Base-by-base conservation (phyloP, 495 filamentous ascomycete genomes). In the Aspergillus wentii region DNA sequence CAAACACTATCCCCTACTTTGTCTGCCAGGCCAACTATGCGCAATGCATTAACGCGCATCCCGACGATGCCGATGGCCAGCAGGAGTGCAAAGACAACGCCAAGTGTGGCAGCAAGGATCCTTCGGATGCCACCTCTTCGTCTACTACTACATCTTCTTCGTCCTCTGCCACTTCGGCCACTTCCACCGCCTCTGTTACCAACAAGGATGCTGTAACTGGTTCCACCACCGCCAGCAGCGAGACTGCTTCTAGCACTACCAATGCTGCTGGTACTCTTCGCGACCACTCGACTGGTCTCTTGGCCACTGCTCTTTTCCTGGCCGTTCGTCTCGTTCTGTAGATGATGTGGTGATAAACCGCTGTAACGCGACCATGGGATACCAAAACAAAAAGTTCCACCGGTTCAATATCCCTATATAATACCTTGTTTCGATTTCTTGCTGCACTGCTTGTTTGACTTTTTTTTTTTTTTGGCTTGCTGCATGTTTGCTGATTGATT, bases 1-100 rank as follows among this genome's bases (percentile, higher is more conserved):
- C 52, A 22, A 52, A 71, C 49, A 79, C 75, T 17, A 55, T 82
- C 21, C 79, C 79, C 28, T 78, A 67, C 61, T 71, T 62, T 52
- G 66, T 74, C 50, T 83, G 79, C 64, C 33, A 70, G 28, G 53
- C 50, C 17, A 72, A 61, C 48, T 74, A 52, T 41, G 52, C 37
- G 30, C 57, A 75, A 43, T 83, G 79, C 60, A 68, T 78, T 45
- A 25, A 45, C 4, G 39, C 57, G 26, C 55, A 74, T 54, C 59
- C 66, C 41, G 54, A 66, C 35, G 59, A 74, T 51, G 58, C 66
- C 18, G 46, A 55, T 8, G 64, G 56, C 26, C 69, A 75, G 41
- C 54, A 62, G 17, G 46, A 48, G 9, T 81, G 76, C 64, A 63
- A 60, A 39, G 23, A 51, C 18, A 37, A 48, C 45, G 37, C 60